Evolutionary conservation across 345 rosid genomes (phyloP).

Genomic region (Fremontodendron californicum): DNA sequence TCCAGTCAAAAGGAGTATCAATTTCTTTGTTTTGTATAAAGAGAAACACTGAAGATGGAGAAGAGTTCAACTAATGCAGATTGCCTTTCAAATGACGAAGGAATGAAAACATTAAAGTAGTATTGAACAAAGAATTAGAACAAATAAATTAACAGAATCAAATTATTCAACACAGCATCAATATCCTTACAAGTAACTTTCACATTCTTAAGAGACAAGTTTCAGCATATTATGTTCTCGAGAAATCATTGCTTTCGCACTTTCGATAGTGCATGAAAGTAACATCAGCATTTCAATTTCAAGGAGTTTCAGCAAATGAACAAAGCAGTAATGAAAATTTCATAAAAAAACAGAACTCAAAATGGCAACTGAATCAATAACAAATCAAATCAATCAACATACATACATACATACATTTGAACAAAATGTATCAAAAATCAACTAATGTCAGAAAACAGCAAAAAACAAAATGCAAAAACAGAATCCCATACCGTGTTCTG

Average conservation of each 20-base stretch:
- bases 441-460: not conserved
- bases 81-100: too few relatives aligned
- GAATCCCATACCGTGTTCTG: slow-evolving; percentile 74
- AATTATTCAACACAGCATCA: not conserved
- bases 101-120: not conserved
- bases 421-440: not conserved
- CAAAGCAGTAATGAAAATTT: not conserved
- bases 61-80: not conserved
- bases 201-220: too few relatives aligned
- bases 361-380: not conserved
- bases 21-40: not conserved
- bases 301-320: not conserved
- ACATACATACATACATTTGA: not conserved
- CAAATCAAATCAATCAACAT: not conserved
- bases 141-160: not conserved
- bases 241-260: not conserved
- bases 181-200: not conserved
- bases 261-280: not conserved
- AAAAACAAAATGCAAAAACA: not conserved
- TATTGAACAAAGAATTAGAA: not conserved
- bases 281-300: not conserved
- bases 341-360: not conserved
- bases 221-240: not conserved
- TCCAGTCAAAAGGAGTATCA: not conserved
- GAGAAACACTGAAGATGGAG: not conserved